Evolutionary conservation across 352 stramenopile species (phyloP).

Genomic region (Pythium rishiriense): DNA sequence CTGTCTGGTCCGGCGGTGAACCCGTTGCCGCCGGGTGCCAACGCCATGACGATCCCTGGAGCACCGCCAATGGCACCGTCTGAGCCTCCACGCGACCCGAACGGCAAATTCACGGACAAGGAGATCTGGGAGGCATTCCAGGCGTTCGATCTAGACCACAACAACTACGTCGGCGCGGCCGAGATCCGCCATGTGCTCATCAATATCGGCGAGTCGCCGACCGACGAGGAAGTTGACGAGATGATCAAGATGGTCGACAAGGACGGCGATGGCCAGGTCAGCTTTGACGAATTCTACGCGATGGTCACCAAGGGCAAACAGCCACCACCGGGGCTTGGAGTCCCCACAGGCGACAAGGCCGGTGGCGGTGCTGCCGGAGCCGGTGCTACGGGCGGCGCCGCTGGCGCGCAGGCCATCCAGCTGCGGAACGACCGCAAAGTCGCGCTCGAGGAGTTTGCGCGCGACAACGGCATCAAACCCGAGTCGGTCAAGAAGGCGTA

Average conservation of each 20-base stretch:
- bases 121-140: constrained; percentile 95
- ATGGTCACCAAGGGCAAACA: constrained; percentile 95
- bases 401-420: constrained; percentile 82
- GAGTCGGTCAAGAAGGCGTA: constrained; percentile 97
- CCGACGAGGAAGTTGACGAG: constrained; percentile 95
- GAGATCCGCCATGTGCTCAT: constrained; percentile 95
- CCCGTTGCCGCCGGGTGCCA: constrained; percentile 55
- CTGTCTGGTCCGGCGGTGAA: constrained; percentile 63
- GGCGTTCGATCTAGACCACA: constrained; percentile 95
- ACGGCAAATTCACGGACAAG: constrained; percentile 95
- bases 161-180: constrained; percentile 94
- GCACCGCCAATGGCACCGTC: constrained; percentile 56
- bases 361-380: constrained; percentile 35
- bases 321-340: constrained; percentile 83
- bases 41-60: constrained; percentile 56
- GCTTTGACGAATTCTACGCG: constrained; percentile 94
- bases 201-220: constrained; percentile 94
- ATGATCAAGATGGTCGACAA: constrained; percentile 97
- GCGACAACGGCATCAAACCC: constrained; percentile 95
- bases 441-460: constrained; percentile 92
- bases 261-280: constrained; percentile 94
- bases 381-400: constrained; percentile 29
- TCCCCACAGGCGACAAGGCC: constrained; percentile 32
- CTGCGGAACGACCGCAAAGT: constrained; percentile 91
- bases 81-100: constrained; percentile 86